Evolutionary conservation across 2,329 filamentous ascomycete genomes (phyloP).

Genomic region (Gaeumannomyces tritici): DNA sequence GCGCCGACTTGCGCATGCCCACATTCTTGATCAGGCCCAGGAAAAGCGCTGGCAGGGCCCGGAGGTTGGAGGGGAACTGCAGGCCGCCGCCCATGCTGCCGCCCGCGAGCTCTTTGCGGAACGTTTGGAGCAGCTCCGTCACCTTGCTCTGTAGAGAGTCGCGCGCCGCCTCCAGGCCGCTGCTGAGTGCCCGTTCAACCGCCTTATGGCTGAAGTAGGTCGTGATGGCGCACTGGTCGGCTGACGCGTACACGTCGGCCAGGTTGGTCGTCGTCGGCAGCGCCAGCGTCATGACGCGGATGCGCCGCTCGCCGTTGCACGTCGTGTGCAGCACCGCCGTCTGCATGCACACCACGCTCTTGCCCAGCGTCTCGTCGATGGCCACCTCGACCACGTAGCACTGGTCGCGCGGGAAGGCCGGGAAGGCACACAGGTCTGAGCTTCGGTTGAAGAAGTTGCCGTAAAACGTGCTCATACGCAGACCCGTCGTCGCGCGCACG

Average conservation of each 20-base stretch:
- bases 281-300: slow-evolving; percentile 86
- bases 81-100: slow-evolving; percentile 92
- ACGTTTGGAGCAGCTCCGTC: slow-evolving; percentile 85
- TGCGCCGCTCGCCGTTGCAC: slow-evolving; percentile 92
- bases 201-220: slow-evolving; percentile 97
- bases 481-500: slow-evolving; percentile 85
- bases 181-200: slow-evolving; percentile 79
- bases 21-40: slow-evolving; percentile 94
- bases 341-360: slow-evolving; percentile 87
- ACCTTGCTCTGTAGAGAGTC: slow-evolving; percentile 88
- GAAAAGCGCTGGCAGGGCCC: slow-evolving; percentile 82
- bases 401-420: slow-evolving; percentile 93
- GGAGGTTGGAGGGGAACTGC: slow-evolving; percentile 88
- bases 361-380: slow-evolving; percentile 88
- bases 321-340: slow-evolving; percentile 94
- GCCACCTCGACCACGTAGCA: slow-evolving; percentile 97
- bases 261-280: slow-evolving; percentile 87
- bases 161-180: slow-evolving; percentile 79
- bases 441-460: slow-evolving; percentile 99
- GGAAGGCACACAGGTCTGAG: slow-evolving; percentile 95
- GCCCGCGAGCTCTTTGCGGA: slow-evolving; percentile 91
- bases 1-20: slow-evolving; percentile 81
- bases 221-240: slow-evolving; percentile 87
- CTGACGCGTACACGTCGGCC: slow-evolving; percentile 86
- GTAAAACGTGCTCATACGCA: slow-evolving; percentile 97